Conservation (phyloP, 2,329 filamentous ascomycete species). For the Nannizzia gypsea region DNA sequence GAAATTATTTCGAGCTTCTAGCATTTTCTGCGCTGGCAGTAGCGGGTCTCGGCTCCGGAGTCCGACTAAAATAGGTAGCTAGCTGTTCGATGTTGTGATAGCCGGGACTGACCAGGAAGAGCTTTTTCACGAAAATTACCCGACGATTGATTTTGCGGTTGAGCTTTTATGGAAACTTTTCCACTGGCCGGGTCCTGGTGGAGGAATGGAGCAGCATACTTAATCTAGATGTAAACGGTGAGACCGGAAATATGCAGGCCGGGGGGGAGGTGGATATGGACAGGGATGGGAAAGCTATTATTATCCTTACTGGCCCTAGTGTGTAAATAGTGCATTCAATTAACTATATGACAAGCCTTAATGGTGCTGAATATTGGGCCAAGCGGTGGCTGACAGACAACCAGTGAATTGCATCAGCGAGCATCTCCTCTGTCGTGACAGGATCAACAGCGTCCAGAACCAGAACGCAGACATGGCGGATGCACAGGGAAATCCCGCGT, state of each 20-base stretch:
- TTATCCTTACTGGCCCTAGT: too few species aligned
- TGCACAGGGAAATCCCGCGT: not conserved
- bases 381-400: not conserved
- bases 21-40: not conserved
- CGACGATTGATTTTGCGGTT: not conserved
- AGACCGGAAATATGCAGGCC: not conserved
- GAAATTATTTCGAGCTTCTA: not conserved
- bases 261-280: not conserved
- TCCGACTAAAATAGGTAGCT: not conserved
- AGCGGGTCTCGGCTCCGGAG: not conserved
- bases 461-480: not conserved
- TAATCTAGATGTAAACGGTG: not conserved
- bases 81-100: not conserved
- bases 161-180: not conserved
- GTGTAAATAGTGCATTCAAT: not conserved
- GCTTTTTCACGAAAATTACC: not conserved
- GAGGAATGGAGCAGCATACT: not conserved
- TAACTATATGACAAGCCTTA: not conserved
- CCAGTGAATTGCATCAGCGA: not conserved
- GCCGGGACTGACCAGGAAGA: too few species aligned
- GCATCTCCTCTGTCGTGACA: not conserved
- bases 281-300: not conserved
- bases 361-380: not conserved
- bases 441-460: not conserved
- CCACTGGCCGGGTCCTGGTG: not conserved